phyloP scores from a whole-genome alignment of 495 filamentous ascomycete genomes.

The Penicillium simplicissimum region DNA sequence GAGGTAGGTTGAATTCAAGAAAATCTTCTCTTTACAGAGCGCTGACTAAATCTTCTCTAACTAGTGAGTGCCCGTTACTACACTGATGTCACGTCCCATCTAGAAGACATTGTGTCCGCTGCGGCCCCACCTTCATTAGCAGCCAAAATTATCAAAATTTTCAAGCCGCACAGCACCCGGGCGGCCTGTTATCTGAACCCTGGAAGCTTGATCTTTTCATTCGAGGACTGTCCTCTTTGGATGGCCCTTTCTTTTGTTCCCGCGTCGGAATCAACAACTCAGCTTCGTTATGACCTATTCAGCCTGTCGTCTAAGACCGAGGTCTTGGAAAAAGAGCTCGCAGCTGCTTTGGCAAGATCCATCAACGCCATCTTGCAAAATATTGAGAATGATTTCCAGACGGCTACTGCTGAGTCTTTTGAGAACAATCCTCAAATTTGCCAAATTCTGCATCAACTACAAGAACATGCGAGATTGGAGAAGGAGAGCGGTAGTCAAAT shows the following conservation, averaged over 20 bases:
- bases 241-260: constrained; percentile 23
- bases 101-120: constrained; percentile 12
- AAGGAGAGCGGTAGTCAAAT: constrained; percentile 26
- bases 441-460: constrained; percentile 23
- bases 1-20: constrained; percentile 17
- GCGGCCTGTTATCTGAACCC: constrained; percentile 18
- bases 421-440: constrained; percentile 3
- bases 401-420: not conserved
- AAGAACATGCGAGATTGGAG: constrained; percentile 37
- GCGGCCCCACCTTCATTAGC: constrained; percentile 2
- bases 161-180: constrained; percentile 4
- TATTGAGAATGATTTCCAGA: constrained; percentile 14
- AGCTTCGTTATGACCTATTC: constrained; percentile 28
- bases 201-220: constrained; percentile 18
- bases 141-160: constrained; percentile 5
- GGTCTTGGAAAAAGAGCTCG: not conserved
- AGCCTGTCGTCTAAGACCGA: not conserved
- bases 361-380: not conserved
- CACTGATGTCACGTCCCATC: not conserved
- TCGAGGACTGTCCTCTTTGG: constrained; percentile 15
- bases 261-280: constrained; percentile 20
- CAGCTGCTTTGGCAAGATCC: not conserved
- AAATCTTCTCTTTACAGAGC: no score
- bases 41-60: not conserved
- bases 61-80: constrained; percentile 12